Conservation (phyloP, 176 grass and related monocot genomes). For the Oryza officinalis region DNA sequence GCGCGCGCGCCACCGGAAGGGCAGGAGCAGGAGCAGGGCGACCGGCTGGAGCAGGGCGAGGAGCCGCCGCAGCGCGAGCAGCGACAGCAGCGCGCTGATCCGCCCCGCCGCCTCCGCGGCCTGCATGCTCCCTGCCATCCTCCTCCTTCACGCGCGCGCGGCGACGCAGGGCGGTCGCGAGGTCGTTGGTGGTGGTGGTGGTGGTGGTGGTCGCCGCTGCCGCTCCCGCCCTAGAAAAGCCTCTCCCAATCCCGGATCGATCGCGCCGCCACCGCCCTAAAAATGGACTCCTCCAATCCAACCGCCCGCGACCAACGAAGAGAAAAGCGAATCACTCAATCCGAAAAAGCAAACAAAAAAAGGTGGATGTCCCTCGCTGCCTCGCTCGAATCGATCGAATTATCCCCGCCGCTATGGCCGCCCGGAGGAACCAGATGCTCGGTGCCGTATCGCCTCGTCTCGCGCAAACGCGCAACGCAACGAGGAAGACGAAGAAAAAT, state of each 20-base stretch:
- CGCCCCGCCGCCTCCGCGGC: slow-evolving; percentile 70
- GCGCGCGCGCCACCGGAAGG: slow-evolving; percentile 44
- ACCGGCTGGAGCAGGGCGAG: slow-evolving; percentile 57
- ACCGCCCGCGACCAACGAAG: neutral
- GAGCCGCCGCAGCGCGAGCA: slow-evolving; percentile 58
- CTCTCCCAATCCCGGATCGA: neutral
- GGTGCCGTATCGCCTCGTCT: neutral
- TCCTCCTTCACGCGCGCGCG: neutral
- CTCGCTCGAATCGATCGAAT: neutral
- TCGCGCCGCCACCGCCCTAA: slow-evolving; percentile 36
- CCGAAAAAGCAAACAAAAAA: neutral
- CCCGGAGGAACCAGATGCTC: slow-evolving; percentile 11
- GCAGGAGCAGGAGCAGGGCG: slow-evolving; percentile 55
- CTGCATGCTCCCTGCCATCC: slow-evolving; percentile 72
- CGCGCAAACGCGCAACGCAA: neutral
- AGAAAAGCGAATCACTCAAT: neutral
- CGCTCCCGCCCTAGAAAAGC: neutral
- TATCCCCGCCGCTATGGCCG: neutral
- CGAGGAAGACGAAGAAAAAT: neutral
- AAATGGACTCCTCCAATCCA: slow-evolving; percentile 39
- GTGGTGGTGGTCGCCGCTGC: neutral
- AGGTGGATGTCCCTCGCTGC: neutral
- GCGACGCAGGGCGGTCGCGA: neutral
- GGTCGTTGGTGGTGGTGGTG: neutral
- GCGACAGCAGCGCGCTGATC: slow-evolving; percentile 61